Conservation (phyloP, 2,329 filamentous ascomycete species). For the Phyllosticta capitalensis region DNA sequence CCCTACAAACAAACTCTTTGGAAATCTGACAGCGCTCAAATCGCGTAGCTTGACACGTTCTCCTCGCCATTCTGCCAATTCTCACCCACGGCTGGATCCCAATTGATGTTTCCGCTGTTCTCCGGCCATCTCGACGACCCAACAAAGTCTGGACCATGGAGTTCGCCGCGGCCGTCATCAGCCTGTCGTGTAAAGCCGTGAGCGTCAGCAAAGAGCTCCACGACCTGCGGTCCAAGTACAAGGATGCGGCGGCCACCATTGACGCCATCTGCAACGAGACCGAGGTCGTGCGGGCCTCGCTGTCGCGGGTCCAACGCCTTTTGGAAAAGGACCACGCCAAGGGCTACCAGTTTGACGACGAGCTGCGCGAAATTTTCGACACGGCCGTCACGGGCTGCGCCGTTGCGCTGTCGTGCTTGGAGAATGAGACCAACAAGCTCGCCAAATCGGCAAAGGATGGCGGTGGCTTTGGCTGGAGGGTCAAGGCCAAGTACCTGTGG, state of each 20-base stretch:
- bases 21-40: not conserved
- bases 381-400: conserved; percentile 10
- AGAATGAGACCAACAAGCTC: conserved; percentile 8
- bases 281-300: conserved; percentile 9
- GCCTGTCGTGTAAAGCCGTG: conserved; percentile 3
- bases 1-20: not conserved
- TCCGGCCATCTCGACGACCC: not conserved
- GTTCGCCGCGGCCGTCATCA: not conserved
- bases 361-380: conserved; percentile 10
- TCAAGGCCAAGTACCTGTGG: conserved; percentile 10
- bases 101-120: not conserved
- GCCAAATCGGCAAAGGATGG: not conserved
- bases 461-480: conserved; percentile 1
- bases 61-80: not conserved
- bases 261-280: conserved; percentile 11
- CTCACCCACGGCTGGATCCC: not conserved
- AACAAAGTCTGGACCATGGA: not conserved
- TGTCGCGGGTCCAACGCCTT: conserved; percentile 8
- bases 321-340: not conserved
- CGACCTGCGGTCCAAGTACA: conserved; percentile 2
- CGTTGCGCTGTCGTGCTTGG: conserved; percentile 9
- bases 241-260: conserved; percentile 8
- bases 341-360: not conserved
- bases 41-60: too few species aligned
- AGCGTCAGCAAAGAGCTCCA: conserved; percentile 7